phyloP scores from a whole-genome alignment of 169 alveolate genomes.

The Cryptosporidium canis region DNA sequence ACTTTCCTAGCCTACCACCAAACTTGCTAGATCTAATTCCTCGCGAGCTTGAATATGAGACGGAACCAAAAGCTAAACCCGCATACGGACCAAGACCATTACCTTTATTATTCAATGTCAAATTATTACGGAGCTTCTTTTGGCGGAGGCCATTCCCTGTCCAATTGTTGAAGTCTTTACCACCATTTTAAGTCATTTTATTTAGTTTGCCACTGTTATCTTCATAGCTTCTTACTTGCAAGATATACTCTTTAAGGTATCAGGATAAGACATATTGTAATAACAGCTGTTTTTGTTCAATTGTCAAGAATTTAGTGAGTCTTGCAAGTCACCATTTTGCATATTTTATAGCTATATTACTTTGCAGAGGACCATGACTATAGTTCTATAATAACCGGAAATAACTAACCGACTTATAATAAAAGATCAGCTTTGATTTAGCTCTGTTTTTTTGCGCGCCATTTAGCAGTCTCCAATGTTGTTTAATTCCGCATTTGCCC shows the following conservation, averaged over 20 bases:
- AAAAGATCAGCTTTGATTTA: background rate
- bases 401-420: background rate
- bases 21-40: slow-evolving; percentile 71
- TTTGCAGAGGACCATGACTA: background rate
- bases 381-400: slow-evolving; percentile 2
- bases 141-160: background rate
- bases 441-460: background rate
- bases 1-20: slow-evolving; percentile 81
- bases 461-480: background rate
- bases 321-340: slow-evolving; percentile 34
- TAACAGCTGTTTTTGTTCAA: background rate
- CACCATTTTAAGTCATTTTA: slow-evolving; percentile 1
- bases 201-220: background rate
- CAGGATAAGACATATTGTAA: background rate
- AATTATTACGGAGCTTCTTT: slow-evolving; percentile 9
- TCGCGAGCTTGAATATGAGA: slow-evolving; percentile 12
- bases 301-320: slow-evolving; percentile 7
- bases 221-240: background rate
- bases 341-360: background rate
- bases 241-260: background rate
- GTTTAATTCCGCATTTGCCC: background rate
- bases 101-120: background rate
- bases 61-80: slow-evolving; percentile 24
- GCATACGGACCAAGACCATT: background rate
- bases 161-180: background rate